Percentiles rank a stretch among this genome's conserved stretches.
Conservation (phyloP, 2,329 filamentous ascomycete species). For the Fusarium sp. region DNA sequence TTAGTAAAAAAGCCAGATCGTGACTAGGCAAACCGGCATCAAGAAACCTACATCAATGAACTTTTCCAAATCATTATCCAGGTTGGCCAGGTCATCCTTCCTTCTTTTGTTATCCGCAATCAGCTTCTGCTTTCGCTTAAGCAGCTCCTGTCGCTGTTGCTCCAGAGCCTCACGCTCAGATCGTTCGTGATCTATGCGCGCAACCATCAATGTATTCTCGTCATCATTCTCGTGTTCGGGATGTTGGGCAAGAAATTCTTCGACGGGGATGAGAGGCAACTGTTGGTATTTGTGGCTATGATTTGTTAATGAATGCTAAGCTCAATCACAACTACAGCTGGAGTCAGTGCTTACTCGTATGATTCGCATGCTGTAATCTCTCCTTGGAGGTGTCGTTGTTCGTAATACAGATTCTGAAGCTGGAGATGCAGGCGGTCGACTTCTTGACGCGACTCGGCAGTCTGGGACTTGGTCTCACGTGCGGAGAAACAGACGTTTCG, state of each 20-base stretch:
- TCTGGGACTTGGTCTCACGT: slow-evolving; percentile 85
- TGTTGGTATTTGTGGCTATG: slow-evolving; percentile 86
- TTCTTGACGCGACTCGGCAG: slow-evolving; percentile 87
- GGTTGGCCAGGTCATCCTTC: slow-evolving; percentile 89
- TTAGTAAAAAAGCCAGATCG: slow-evolving; percentile 23
- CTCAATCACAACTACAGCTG: not conserved
- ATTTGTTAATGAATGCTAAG: slow-evolving; percentile 7
- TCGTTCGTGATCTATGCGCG: slow-evolving; percentile 90
- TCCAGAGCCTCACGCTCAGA: slow-evolving; percentile 85
- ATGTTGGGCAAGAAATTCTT: slow-evolving; percentile 80
- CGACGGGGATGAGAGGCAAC: slow-evolving; percentile 82
- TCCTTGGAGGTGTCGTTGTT: slow-evolving; percentile 87
- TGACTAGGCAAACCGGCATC: not conserved
- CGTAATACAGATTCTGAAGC: slow-evolving; percentile 95
- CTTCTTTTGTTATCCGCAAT: slow-evolving; percentile 84
- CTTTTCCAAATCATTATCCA: slow-evolving; percentile 92
- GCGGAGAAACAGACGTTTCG: slow-evolving; percentile 82
- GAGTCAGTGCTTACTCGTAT: slow-evolving; percentile 76
- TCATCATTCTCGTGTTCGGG: slow-evolving; percentile 78
- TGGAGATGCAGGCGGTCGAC: slow-evolving; percentile 92
- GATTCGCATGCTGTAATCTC: slow-evolving; percentile 92
- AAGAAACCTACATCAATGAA: slow-evolving; percentile 81
- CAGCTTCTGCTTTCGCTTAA: slow-evolving; percentile 72
- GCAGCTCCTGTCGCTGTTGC: slow-evolving; percentile 79
- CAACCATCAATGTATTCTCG: slow-evolving; percentile 86